Evolutionary conservation across 1,139 yeast species (phyloP), one percentile per base, ranked within the genome.

Genomic region (Hyphopichia khmerensis): DNA sequence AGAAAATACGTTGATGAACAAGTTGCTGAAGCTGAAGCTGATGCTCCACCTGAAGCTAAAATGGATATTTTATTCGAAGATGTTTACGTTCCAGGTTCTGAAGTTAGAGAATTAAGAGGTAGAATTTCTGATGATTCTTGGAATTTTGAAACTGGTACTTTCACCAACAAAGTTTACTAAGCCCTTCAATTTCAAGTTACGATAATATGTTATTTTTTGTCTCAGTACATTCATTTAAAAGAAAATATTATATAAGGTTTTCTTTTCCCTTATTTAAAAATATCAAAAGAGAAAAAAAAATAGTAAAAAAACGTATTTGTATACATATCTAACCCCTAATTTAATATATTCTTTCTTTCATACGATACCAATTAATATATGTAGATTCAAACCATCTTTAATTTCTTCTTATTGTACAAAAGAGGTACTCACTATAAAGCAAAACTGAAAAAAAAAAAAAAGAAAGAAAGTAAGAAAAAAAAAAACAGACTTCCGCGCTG

Each of bases 1-100:
- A 90, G 99, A 79, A 82, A 88, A 59, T 87, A 83, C 65, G 97
- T 93, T 56, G 97, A 90, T 59, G 90, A 87, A 70, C 96, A 93
- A 74, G 93, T 84, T 54, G 91, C 89, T 64, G 84, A 81, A 61
- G 98, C 99, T 54, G 97, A 91, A 70, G 87, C 85, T 47, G 85
- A 95, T 59, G 86, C 96, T 55, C 89, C 95, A 56, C 99, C 99
- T 54, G 96, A 88, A 68, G 96, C 97, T 51, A 87, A 84, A 75
- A 84, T 93, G 82, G 89, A 87, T 64, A 88, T 89, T 64, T 79
- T 93, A 66, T 93, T 91, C 69, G 96, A 90, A 77, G 98, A 93
- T 65, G 96, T 93, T 53, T 93, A 93, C 72, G 95, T 87, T 59
- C 91, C 86, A 67, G 99, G 99, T 50, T 75, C 93, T 48, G 98